Percentiles rank a stretch among this genome's conserved stretches.
Evolutionary conservation across 495 filamentous ascomycete genomes (phyloP).

Genomic region (Geoglossum glabrum): DNA sequence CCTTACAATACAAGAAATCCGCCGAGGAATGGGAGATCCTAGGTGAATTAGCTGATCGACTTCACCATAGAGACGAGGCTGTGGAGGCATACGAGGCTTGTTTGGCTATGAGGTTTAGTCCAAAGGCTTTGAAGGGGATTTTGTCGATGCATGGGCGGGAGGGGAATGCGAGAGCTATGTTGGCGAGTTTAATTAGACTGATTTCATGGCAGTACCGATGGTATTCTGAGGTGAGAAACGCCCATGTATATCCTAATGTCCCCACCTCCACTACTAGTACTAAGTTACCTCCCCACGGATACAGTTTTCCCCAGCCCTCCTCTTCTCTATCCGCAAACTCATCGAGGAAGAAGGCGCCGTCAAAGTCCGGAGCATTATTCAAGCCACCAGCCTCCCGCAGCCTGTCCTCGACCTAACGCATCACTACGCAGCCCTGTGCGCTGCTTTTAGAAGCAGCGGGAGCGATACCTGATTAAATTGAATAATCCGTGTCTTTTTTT

Average conservation of each 20-base stretch:
- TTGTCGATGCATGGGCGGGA: constrained; percentile 54
- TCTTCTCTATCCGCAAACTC: constrained; percentile 68
- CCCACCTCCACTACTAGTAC: neutral
- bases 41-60: constrained; percentile 73
- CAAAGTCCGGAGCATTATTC: constrained; percentile 91
- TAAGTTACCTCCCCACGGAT: constrained; percentile 1
- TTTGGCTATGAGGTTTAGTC: constrained; percentile 62
- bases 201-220: constrained; percentile 97
- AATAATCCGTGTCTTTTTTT: neutral
- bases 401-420: constrained; percentile 86
- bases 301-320: constrained; percentile 83
- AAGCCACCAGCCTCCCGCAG: constrained; percentile 84
- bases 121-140: constrained; percentile 73
- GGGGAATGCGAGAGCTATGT: constrained; percentile 50
- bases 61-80: constrained; percentile 76
- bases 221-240: constrained; percentile 64
- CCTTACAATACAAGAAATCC: constrained; percentile 83
- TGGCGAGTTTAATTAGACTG: constrained; percentile 64
- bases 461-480: constrained; percentile 36
- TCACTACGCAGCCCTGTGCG: constrained; percentile 85
- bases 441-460: constrained; percentile 82
- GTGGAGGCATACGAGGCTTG: constrained; percentile 83
- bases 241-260: too few species aligned
- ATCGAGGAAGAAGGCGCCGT: constrained; percentile 97
- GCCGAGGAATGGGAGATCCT: constrained; percentile 97